phyloP scores from a whole-genome alignment of 306 rosid species.

The Gynostemma pentaphyllum region DNA sequence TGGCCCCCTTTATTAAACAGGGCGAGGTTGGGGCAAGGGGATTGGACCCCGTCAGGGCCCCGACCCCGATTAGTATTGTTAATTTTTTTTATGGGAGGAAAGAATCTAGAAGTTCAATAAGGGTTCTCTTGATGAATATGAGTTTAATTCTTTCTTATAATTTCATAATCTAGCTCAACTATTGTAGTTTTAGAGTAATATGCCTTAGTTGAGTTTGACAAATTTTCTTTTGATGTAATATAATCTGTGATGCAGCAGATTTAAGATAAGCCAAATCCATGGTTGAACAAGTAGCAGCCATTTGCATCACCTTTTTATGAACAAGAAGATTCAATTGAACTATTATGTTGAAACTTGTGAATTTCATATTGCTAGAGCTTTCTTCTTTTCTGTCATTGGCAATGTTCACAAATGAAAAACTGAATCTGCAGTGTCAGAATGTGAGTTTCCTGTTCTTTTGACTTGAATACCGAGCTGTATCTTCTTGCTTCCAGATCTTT shows the following conservation, averaged over 20 bases:
- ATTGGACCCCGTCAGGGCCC: too few species aligned
- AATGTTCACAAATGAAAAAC: neutral
- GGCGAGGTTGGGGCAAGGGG: too few species aligned
- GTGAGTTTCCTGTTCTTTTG: neutral
- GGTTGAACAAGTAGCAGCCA: too few species aligned
- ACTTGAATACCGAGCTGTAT: neutral
- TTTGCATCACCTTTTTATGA: neutral
- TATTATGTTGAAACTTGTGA: neutral
- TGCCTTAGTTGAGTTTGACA: neutral
- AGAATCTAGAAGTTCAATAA: neutral
- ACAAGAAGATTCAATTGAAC: neutral
- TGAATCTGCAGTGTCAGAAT: neutral
- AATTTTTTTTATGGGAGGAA: too few species aligned
- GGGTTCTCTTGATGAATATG: neutral
- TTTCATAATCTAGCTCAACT: neutral
- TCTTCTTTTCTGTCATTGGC: neutral
- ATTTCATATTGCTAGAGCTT: neutral
- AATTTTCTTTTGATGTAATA: neutral
- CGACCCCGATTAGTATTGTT: too few species aligned
- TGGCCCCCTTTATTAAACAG: too few species aligned
- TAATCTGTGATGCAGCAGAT: neutral
- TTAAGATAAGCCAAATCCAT: too few species aligned
- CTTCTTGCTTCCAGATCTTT: slow-evolving; percentile 41
- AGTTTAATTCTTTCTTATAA: neutral
- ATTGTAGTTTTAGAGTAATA: neutral